Conservation (phyloP, 2,329 filamentous ascomycete genomes). For the Epichloe uncinata region DNA sequence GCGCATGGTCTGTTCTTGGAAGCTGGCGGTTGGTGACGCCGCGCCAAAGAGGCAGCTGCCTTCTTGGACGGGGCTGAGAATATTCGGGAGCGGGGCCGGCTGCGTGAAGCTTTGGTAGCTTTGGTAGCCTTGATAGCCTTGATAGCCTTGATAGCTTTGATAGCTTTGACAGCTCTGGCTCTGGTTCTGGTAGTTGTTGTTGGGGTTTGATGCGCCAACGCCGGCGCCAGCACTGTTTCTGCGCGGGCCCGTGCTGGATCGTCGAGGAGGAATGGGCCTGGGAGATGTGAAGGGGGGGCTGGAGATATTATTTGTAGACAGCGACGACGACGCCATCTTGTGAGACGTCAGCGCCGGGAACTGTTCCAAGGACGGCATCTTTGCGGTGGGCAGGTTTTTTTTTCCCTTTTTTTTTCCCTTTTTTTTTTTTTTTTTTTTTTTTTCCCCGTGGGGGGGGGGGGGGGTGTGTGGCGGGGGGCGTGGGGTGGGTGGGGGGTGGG, state of each 20-base stretch:
- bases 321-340: slow-evolving; percentile 11
- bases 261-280: slow-evolving; percentile 51
- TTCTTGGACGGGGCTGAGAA: slow-evolving; percentile 42
- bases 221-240: slow-evolving; percentile 6
- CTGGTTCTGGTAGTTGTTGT: not conserved
- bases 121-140: not conserved
- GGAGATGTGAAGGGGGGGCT: slow-evolving; percentile 1
- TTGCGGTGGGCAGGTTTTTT: no score
- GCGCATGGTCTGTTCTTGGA: not conserved
- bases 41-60: slow-evolving; percentile 47
- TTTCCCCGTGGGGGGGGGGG: not conserved
- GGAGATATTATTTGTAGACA: slow-evolving; percentile 9
- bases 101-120: slow-evolving; percentile 6
- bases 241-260: slow-evolving; percentile 36
- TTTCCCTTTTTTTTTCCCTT: no score
- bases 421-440: no score
- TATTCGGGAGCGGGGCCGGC: slow-evolving; percentile 14
- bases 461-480: not conserved
- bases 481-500: no score
- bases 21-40: slow-evolving; percentile 15
- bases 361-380: not conserved
- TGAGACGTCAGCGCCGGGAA: slow-evolving; percentile 5
- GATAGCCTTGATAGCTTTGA: not conserved
- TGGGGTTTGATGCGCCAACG: not conserved
- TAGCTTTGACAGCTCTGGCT: no score